Conservation (phyloP, 257 asterid genomes). For the Solanum bulbocastanum region DNA sequence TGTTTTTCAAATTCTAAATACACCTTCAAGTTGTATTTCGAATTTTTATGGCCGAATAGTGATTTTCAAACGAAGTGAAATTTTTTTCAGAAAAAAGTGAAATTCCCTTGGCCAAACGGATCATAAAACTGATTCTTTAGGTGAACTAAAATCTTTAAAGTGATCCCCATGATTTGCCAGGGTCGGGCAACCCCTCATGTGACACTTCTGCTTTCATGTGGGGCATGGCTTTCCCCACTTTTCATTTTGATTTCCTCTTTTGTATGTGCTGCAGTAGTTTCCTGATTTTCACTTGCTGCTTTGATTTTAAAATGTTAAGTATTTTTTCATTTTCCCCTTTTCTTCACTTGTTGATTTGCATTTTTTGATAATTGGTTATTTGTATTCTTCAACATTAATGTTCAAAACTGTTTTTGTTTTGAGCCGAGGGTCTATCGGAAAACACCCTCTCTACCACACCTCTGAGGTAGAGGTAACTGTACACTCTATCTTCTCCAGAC, state of each 20-base stretch:
- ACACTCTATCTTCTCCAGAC: neutral
- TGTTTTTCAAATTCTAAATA: no score
- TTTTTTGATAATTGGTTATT: neutral
- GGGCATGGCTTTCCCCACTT: neutral
- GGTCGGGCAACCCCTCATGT: neutral
- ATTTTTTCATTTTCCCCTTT: neutral
- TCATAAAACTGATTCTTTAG: neutral
- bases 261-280: neutral
- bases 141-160: neutral
- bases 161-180: neutral
- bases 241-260: neutral
- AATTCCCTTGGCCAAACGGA: neutral
- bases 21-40: no score
- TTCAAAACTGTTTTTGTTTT: neutral
- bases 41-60: no score
- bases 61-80: no score
- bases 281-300: neutral
- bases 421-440: neutral
- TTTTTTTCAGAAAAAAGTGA: neutral
- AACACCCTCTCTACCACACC: neutral
- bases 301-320: neutral
- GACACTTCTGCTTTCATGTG: neutral
- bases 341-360: neutral
- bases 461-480: neutral
- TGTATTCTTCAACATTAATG: neutral